These are phyloP conservation scores for Lepidium didymum DNA, from an alignment of 345 rosid species.

Conservation along the genomic window DNA sequence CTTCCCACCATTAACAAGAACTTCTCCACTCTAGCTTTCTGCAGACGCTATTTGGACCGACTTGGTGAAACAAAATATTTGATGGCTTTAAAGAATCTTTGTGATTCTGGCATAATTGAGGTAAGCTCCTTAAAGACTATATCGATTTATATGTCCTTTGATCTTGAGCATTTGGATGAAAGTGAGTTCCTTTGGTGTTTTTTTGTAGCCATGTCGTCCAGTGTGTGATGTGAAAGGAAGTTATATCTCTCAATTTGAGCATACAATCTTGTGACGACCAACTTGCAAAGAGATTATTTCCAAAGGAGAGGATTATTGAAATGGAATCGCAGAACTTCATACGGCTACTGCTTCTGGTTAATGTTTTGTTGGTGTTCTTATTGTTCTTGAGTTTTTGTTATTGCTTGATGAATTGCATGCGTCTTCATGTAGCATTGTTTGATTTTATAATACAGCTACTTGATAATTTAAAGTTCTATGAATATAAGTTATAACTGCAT, in stretches of 20 bases:
- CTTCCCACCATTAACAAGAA: constrained; percentile 84
- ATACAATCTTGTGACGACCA: constrained; percentile 74
- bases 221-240: constrained; percentile 74
- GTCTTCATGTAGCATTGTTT: background rate
- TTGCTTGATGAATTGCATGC: no score
- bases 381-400: background rate
- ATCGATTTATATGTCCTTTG: background rate
- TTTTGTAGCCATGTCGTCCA: constrained; percentile 66
- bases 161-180: background rate
- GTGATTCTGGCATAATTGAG: constrained; percentile 77
- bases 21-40: constrained; percentile 86
- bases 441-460: background rate
- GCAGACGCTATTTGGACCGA: constrained; percentile 87
- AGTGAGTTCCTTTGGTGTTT: background rate
- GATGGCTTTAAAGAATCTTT: constrained; percentile 87
- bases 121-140: constrained; percentile 22
- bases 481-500: background rate
- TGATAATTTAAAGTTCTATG: background rate
- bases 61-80: constrained; percentile 88
- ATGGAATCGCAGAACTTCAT: background rate
- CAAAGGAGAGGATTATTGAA: constrained; percentile 68
- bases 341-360: background rate
- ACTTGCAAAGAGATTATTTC: constrained; percentile 89
- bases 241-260: constrained; percentile 78
- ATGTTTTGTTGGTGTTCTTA: background rate